Conservation (phyloP, 2,329 filamentous ascomycete species). For the Thelonectria olida region DNA sequence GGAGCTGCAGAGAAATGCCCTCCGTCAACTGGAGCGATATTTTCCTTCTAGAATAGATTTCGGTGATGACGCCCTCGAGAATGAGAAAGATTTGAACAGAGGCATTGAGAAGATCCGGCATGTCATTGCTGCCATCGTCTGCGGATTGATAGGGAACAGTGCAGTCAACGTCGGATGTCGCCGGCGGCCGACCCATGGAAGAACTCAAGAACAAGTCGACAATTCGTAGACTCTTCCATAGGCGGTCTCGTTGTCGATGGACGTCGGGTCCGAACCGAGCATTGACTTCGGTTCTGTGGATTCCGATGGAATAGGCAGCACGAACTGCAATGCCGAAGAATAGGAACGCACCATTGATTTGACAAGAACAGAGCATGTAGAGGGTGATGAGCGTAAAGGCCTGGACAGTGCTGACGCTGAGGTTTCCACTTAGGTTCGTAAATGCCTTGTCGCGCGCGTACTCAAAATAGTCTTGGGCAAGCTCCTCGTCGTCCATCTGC, state of each 20-base stretch:
- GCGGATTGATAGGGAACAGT: constrained; percentile 57
- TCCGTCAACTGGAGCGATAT: constrained; percentile 63
- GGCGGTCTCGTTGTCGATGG: constrained; percentile 55
- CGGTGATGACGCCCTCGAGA: constrained; percentile 58
- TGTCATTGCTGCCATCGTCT: constrained; percentile 49
- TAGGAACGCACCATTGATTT: constrained; percentile 64
- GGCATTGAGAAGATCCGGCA: constrained; percentile 58
- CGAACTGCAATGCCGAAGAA: constrained; percentile 64
- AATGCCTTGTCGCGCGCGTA: constrained; percentile 58
- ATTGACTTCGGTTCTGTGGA: constrained; percentile 64
- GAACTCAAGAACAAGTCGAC: constrained; percentile 63
- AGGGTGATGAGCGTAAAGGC: constrained; percentile 60
- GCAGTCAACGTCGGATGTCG: constrained; percentile 63
- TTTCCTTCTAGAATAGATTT: constrained; percentile 63
- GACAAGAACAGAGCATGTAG: constrained; percentile 64
- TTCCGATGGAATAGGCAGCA: constrained; percentile 61
- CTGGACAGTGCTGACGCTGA: constrained; percentile 60
- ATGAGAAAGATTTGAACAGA: constrained; percentile 63
- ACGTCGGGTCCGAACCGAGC: constrained; percentile 57
- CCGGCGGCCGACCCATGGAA: constrained; percentile 64
- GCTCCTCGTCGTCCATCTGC: constrained; percentile 52
- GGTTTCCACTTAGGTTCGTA: constrained; percentile 54
- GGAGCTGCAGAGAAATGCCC: constrained; percentile 61
- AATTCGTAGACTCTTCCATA: constrained; percentile 64
- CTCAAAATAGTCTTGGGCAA: constrained; percentile 58